phyloP scores from a whole-genome alignment of 148 eudicot species.

The Spergularia marina region DNA sequence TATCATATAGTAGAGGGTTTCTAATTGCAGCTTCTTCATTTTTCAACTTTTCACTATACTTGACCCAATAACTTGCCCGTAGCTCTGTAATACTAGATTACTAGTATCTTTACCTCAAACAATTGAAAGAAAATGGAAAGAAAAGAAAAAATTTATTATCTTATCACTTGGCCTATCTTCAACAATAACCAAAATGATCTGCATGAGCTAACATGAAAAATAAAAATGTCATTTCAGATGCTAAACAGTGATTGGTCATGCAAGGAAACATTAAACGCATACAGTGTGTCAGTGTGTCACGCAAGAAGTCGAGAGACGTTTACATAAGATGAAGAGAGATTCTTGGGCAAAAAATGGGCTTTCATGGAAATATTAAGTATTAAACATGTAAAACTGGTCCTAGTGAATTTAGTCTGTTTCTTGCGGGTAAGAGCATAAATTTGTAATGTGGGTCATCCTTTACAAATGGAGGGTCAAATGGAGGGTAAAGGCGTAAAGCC shows the following conservation, averaged over 20 bases:
- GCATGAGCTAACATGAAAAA: too few relatives aligned
- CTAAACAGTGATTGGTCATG: too few relatives aligned
- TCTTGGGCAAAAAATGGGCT: background rate
- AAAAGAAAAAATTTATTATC: background rate
- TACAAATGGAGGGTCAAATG: too few relatives aligned
- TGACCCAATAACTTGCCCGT: too few relatives aligned
- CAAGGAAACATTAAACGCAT: too few relatives aligned
- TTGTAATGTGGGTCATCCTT: constrained; percentile 9
- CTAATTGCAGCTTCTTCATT: too few relatives aligned
- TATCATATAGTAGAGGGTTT: too few relatives aligned
- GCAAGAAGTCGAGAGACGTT: background rate
- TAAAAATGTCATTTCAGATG: too few relatives aligned
- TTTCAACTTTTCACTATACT: too few relatives aligned
- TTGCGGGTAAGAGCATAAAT: background rate
- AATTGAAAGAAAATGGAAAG: background rate
- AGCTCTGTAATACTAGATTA: background rate
- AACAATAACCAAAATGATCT: too few relatives aligned
- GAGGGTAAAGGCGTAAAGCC: too few relatives aligned
- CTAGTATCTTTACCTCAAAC: background rate
- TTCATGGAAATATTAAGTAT: background rate
- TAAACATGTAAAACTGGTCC: background rate
- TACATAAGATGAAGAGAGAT: background rate
- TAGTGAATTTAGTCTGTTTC: background rate
- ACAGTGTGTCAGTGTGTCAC: background rate
- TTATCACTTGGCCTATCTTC: background rate